A percentile compares a stretch with the other conserved stretches of the same genome.
Conservation (phyloP, 257 asterid genomes). For the Fraxinus anomala region DNA sequence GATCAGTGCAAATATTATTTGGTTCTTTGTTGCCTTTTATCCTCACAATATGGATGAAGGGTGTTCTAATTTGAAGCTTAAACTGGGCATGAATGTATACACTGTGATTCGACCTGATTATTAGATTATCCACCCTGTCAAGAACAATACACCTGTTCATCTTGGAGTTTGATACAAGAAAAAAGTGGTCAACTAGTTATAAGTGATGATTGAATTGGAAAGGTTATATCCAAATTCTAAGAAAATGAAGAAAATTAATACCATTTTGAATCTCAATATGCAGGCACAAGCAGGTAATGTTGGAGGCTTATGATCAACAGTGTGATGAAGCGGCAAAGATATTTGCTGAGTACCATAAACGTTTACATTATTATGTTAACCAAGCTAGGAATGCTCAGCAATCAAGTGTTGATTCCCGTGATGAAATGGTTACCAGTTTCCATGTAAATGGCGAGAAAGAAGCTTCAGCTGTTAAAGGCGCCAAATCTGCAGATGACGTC, state of each 20-base stretch:
- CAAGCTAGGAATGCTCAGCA: conserved; percentile 84
- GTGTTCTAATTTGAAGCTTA: conserved; percentile 16
- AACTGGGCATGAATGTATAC: conserved; percentile 9
- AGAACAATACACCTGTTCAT: conserved; percentile 20
- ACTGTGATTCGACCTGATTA: conserved; percentile 23
- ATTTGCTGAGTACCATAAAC: conserved; percentile 93
- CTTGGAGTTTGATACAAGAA: conserved; percentile 21
- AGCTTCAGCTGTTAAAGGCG: conserved; percentile 44
- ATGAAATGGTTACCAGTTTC: conserved; percentile 78
- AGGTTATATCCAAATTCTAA: conserved; percentile 6
- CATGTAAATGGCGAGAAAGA: conserved; percentile 59
- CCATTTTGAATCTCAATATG: conserved; percentile 25
- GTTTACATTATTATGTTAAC: conserved; percentile 68
- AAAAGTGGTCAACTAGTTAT: conserved; percentile 5
- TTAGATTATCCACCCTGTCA: conserved; percentile 11
- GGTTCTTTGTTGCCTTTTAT: conserved; percentile 2
- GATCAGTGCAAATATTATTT: neutral
- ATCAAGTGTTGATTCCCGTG: conserved; percentile 54
- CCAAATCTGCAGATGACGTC: conserved; percentile 67
- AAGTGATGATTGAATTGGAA: conserved; percentile 11
- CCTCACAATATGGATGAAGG: neutral
- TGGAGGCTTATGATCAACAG: conserved; percentile 94
- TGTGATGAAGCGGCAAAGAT: conserved; percentile 97
- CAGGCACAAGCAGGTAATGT: conserved; percentile 96
- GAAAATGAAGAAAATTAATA: conserved; percentile 26